A percentile compares a stretch with the other conserved stretches of the same genome.
Conservation (phyloP, 306 rosid genomes). For the Medicago lupulina region DNA sequence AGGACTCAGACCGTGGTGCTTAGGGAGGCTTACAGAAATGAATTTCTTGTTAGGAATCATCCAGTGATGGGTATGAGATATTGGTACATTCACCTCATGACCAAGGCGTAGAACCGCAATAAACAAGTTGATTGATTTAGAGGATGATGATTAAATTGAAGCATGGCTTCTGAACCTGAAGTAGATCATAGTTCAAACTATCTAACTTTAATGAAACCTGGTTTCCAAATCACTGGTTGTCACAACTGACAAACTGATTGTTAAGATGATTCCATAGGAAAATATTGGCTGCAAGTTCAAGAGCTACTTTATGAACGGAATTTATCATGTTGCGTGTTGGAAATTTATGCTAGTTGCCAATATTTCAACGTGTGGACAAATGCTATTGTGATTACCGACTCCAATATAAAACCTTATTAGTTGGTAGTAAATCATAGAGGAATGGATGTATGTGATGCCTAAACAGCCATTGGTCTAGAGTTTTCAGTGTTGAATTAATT, state of each 20-base stretch:
- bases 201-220: constrained; percentile 9
- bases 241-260: not conserved
- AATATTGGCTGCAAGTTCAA: constrained; percentile 3
- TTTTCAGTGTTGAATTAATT: constrained; percentile 13
- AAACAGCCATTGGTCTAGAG: not conserved
- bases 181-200: constrained; percentile 24
- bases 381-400: not conserved
- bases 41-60: constrained; percentile 69
- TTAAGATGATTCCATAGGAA: constrained; percentile 25
- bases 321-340: not conserved
- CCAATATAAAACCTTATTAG: not conserved
- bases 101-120: constrained; percentile 43
- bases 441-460: not conserved
- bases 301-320: constrained; percentile 19
- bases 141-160: constrained; percentile 34
- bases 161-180: constrained; percentile 42
- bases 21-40: constrained; percentile 81
- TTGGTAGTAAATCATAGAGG: not conserved
- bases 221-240: constrained; percentile 20
- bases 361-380: not conserved
- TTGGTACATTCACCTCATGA: constrained; percentile 74
- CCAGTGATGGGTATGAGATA: constrained; percentile 74
- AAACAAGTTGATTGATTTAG: constrained; percentile 33
- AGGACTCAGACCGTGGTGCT: constrained; percentile 81
- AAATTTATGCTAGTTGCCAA: constrained; percentile 24